Conservation (phyloP, 208 protist species). For the Lotmaria passim region DNA sequence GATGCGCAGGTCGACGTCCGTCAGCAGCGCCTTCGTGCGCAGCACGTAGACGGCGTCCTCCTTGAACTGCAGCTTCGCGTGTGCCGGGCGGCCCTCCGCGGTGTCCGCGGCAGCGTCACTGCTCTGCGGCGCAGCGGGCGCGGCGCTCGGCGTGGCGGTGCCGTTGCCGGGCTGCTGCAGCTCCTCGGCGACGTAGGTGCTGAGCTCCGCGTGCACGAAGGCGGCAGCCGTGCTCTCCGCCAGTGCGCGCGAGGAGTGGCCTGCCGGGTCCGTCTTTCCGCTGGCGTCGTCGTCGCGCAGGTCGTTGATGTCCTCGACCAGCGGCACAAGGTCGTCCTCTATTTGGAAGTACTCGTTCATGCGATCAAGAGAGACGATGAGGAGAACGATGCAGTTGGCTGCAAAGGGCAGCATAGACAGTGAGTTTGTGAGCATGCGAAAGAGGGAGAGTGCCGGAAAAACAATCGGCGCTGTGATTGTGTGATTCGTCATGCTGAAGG, state of each 20-base stretch:
- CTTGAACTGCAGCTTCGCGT: background rate
- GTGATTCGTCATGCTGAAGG: slow-evolving; percentile 46
- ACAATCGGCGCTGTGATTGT: slow-evolving; percentile 77
- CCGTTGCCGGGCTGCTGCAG: slow-evolving; percentile 31
- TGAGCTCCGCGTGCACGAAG: slow-evolving; percentile 49
- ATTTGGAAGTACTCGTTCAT: slow-evolving; percentile 31
- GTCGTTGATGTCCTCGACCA: slow-evolving; percentile 30
- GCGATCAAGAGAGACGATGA: slow-evolving; percentile 67
- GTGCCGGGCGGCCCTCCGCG: background rate
- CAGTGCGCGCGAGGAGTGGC: background rate
- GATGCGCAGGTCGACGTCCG: slow-evolving; percentile 46
- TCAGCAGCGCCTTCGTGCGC: slow-evolving; percentile 29
- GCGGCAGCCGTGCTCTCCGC: slow-evolving; percentile 20
- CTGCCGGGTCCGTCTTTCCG: slow-evolving; percentile 27
- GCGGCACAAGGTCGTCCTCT: slow-evolving; percentile 23
- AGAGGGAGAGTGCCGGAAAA: slow-evolving; percentile 87
- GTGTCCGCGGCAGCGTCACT: background rate
- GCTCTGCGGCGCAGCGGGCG: no score
- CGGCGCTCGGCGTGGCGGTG: slow-evolving; percentile 3
- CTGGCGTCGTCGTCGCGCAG: background rate
- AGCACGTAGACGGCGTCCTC: slow-evolving; percentile 2
- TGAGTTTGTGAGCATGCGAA: slow-evolving; percentile 79
- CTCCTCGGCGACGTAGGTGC: slow-evolving; percentile 50
- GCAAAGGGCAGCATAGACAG: slow-evolving; percentile 81
- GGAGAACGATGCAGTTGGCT: slow-evolving; percentile 52